Base-by-base conservation (phyloP, 2,329 filamentous ascomycete species). In the Fusarium nygamai region DNA sequence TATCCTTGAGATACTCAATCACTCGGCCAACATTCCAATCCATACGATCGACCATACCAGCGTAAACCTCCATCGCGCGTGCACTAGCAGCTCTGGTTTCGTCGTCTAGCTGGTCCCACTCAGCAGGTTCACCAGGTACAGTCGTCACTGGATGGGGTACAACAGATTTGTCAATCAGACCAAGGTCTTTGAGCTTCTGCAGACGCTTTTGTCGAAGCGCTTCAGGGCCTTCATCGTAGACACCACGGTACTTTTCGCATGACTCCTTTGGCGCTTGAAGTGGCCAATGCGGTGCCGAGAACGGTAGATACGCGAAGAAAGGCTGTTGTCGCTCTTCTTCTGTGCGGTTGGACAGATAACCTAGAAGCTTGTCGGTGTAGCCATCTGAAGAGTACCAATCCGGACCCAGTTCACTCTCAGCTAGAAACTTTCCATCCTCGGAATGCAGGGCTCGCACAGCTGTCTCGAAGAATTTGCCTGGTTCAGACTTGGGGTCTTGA, bases 231-330 rank as follows among this genome's bases (percentile, higher is more conserved):
- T 54, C 27, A 17, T 51, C 20, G 5, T 65, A 62, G 6, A 65
- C 20, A 2, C 57, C 58, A 9, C 36, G 19, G 14, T 56, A 66
- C 36, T 48, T 62, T 6, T 47, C 41, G 14, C 34, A 47, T 9
- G 16, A 5, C 7, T 62, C 41, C 2, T 43, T 36, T 3, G 48
- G 48, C 4, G 48, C 58, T 56, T 66, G 48, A 1, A 66, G 41
- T 1, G 57, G 47, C 57, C 47, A 62, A 13, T 65, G 63, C 4
- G 47, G 63, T 11, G 57, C 63, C 5, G 44, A 53, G 9, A 62
- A 64, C 5, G 63, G 63, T 4, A 65, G 47, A 9, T 62, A 62
- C n/a, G 47, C 47, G 4, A 66, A 62, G 27, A 54, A 54, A n/a
- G 63, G 58, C n/a, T 54, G 43, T 6, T 47, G 38, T 0, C 14